A percentile compares a stretch with the other conserved stretches of the same genome.
Conservation (phyloP, 371 early-diverging fungal genomes). For the Parasitella parasitica region DNA sequence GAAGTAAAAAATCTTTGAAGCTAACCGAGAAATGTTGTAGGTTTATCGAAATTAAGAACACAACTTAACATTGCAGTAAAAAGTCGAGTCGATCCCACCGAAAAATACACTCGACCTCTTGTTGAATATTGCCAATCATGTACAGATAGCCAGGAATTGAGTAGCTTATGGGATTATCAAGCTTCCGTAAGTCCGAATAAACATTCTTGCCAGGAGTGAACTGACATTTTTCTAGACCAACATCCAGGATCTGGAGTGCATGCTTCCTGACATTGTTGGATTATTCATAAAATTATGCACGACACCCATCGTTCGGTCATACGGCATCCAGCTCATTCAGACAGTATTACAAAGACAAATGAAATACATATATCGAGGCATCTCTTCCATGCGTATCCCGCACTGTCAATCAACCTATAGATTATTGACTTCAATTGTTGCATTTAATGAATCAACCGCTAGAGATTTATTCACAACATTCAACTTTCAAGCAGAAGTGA, state of each 20-base stretch:
- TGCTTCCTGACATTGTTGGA: conserved; percentile 44
- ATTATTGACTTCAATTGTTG: conserved; percentile 37
- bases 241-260: conserved; percentile 41
- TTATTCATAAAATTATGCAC: conserved; percentile 40
- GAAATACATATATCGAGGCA: conserved; percentile 87
- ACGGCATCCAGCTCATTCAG: conserved; percentile 41
- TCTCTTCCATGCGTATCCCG: conserved; percentile 66
- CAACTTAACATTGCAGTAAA: conserved; percentile 36
- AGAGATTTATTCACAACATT: conserved; percentile 42
- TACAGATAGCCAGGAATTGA: conserved; percentile 32
- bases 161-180: conserved; percentile 49
- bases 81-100: conserved; percentile 44
- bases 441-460: conserved; percentile 38
- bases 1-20: too few species aligned
- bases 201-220: too few species aligned
- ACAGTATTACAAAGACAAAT: conserved; percentile 45
- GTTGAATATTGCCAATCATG: conserved; percentile 50
- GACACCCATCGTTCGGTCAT: conserved; percentile 49
- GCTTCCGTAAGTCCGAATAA: conserved; percentile 35
- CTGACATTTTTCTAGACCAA: too few species aligned
- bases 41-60: conserved; percentile 25
- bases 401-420: conserved; percentile 42
- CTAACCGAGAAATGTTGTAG: background rate
- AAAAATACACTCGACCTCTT: conserved; percentile 39
- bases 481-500: conserved; percentile 50